Evolutionary conservation across 2,329 filamentous ascomycete species (phyloP).

Genomic region (Colletotrichum truncatum): DNA sequence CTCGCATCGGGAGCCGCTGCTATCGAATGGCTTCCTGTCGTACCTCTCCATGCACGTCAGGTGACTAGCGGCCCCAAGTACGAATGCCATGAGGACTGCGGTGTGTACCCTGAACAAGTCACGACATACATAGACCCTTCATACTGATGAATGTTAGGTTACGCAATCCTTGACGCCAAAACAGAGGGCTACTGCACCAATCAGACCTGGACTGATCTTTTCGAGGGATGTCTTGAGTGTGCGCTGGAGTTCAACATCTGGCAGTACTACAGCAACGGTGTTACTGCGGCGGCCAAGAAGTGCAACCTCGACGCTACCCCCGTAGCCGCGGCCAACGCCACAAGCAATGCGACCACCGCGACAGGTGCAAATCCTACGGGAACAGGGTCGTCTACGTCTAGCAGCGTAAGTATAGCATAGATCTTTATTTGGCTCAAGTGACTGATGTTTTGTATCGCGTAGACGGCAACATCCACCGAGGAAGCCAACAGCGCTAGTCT

Average conservation of each 20-base stretch:
- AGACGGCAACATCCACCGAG: not conserved
- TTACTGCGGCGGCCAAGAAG: slow-evolving; percentile 41
- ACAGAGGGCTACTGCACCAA: slow-evolving; percentile 47
- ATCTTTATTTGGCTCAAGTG: not conserved
- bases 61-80: slow-evolving; percentile 6
- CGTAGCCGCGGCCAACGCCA: not conserved
- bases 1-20: not conserved
- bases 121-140: not conserved
- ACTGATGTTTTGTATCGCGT: not conserved
- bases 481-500: not conserved
- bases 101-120: slow-evolving; percentile 37
- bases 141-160: slow-evolving; percentile 30
- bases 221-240: slow-evolving; percentile 52
- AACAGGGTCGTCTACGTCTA: not conserved
- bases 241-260: slow-evolving; percentile 54
- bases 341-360: not conserved
- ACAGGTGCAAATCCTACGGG: not conserved
- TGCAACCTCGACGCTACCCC: slow-evolving; percentile 36
- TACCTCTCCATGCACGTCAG: slow-evolving; percentile 26
- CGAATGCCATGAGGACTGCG: slow-evolving; percentile 55
- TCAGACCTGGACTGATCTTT: slow-evolving; percentile 48
- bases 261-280: slow-evolving; percentile 49
- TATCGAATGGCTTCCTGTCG: slow-evolving; percentile 6
- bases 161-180: slow-evolving; percentile 45
- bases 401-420: not conserved